Evolutionary conservation across 1,139 yeast species (phyloP).

Genomic region (Diutina siamensis): DNA sequence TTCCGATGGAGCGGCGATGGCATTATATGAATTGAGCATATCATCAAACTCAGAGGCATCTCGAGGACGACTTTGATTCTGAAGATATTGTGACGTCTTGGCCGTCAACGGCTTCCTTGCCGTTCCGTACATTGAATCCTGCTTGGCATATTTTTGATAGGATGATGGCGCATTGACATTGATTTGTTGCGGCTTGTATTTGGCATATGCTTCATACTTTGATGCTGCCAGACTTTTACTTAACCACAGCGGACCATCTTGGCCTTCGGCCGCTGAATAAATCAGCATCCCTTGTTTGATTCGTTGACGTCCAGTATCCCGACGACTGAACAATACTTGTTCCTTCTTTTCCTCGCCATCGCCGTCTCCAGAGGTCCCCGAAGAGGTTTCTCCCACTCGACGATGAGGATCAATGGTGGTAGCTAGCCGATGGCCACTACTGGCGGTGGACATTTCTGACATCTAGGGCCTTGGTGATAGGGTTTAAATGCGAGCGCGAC

Average conservation of each 20-base stretch:
- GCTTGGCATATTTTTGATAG: neutral
- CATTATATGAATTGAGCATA: neutral
- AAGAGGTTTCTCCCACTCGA: no score
- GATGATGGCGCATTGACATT: neutral
- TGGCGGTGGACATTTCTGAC: no score
- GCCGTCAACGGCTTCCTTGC: neutral
- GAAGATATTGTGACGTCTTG: neutral
- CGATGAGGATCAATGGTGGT: no score
- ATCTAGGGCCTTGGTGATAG: no score
- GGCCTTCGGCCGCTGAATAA: neutral
- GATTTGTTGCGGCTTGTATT: neutral
- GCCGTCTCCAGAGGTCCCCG: no score
- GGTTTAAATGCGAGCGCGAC: no score
- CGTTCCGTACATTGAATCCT: neutral
- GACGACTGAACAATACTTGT: neutral
- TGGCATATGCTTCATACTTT: slow-evolving; percentile 4
- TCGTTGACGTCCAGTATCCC: slow-evolving; percentile 4
- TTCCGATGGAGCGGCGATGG: neutral
- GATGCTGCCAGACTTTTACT: slow-evolving; percentile 1
- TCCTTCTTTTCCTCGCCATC: neutral
- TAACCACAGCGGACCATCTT: slow-evolving; percentile 3
- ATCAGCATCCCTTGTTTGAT: slow-evolving; percentile 3
- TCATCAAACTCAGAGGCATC: slow-evolving; percentile 1
- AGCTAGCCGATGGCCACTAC: no score
- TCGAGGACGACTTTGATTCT: neutral